Evolutionary conservation across 1,284 basidiomycete species (phyloP).

Genomic region (Sanghuangporus weigelae): DNA sequence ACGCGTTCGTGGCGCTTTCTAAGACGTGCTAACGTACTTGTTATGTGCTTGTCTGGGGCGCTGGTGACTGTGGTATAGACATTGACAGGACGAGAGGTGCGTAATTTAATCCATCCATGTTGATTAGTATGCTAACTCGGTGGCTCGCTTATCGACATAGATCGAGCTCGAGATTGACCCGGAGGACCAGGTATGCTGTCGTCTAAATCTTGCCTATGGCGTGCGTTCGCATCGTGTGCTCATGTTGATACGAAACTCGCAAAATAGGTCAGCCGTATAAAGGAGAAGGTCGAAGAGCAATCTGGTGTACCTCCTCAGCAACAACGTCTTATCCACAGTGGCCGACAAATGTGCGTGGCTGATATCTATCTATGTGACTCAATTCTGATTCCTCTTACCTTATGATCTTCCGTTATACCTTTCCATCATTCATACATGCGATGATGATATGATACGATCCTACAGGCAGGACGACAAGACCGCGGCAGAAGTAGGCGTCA

Average conservation of each 20-base stretch:
- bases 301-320: constrained; percentile 97
- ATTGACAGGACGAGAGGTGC: constrained; percentile 88
- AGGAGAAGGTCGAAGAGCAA: constrained; percentile 99
- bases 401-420: not conserved
- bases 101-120: constrained; percentile 18
- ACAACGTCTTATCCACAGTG: constrained; percentile 92
- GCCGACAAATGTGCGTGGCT: constrained; percentile 86
- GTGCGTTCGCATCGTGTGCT: not conserved
- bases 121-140: not conserved
- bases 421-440: not conserved
- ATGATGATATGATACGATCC: not conserved
- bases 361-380: not conserved
- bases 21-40: constrained; percentile 16
- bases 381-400: not conserved
- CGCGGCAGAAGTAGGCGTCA: constrained; percentile 77
- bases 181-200: constrained; percentile 71
- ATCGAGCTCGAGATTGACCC: constrained; percentile 96
- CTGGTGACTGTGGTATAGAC: constrained; percentile 50
- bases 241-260: not conserved
- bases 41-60: not conserved
- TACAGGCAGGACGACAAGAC: constrained; percentile 77
- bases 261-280: constrained; percentile 85
- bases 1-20: not conserved
- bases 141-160: constrained; percentile 34
- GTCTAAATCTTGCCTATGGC: not conserved